Conservation (phyloP, 305 asterid species). For the Stenogyne calaminthoides region DNA sequence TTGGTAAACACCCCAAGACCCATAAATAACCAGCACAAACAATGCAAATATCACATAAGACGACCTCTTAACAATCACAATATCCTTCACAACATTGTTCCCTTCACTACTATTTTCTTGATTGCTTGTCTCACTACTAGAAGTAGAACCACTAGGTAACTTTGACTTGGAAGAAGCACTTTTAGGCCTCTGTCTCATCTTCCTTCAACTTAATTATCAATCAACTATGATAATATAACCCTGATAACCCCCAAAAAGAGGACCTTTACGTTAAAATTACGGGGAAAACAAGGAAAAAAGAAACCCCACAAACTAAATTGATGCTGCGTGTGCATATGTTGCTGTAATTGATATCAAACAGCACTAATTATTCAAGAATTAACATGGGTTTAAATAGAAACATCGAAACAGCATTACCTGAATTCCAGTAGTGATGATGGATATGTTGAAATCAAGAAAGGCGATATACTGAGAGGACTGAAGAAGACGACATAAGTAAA, state of each 20-base stretch:
- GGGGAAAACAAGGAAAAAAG: background rate
- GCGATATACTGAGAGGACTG: background rate
- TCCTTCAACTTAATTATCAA: conserved; percentile 29
- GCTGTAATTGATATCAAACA: conserved; percentile 5
- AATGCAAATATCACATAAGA: conserved; percentile 57
- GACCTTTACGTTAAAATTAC: conserved; percentile 13
- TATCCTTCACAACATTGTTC: conserved; percentile 28
- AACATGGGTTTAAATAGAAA: conserved; percentile 26
- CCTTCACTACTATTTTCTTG: conserved; percentile 25
- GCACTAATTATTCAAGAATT: conserved; percentile 4
- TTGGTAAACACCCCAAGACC: conserved; percentile 74
- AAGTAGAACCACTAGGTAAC: conserved; percentile 20
- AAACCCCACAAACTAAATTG: conserved; percentile 17
- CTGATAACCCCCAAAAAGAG: conserved; percentile 4
- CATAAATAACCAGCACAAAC: conserved; percentile 65
- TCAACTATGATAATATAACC: conserved; percentile 19
- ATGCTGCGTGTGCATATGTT: background rate
- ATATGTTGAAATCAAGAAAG: conserved; percentile 23
- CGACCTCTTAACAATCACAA: conserved; percentile 68
- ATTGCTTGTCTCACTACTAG: conserved; percentile 29
- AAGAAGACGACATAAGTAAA: background rate
- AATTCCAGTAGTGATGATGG: conserved; percentile 15
- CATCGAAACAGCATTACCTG: conserved; percentile 31
- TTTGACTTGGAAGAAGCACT: conserved; percentile 42
- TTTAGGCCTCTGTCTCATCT: conserved; percentile 65